A percentile compares a stretch with the other conserved stretches of the same genome.
Conservation (phyloP, 2,329 filamentous ascomycete genomes). For the Zymoseptoria pseudotritici region DNA sequence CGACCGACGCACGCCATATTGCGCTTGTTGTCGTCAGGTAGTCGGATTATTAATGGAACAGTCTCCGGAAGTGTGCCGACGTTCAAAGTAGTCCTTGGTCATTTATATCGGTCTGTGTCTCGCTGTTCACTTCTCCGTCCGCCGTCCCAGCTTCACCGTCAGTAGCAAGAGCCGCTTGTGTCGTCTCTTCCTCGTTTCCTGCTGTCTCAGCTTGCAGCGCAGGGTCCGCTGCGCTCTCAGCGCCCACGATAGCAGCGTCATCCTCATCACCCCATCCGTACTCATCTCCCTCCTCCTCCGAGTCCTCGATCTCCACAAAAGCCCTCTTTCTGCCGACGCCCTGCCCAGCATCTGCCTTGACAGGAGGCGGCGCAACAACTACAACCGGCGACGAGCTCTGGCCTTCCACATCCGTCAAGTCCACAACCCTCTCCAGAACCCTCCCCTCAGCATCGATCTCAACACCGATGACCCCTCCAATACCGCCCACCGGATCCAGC, state of each 20-base stretch:
- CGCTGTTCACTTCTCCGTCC: not conserved
- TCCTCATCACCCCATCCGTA: conserved; percentile 65
- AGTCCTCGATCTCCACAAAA: conserved; percentile 49
- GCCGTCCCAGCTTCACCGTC: not conserved
- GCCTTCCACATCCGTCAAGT: conserved; percentile 9
- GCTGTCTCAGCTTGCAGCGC: not conserved
- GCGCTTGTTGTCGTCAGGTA: no score
- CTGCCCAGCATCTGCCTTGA: not conserved
- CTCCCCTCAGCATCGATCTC: conserved; percentile 38
- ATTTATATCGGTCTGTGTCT: not conserved
- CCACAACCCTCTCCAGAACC: conserved; percentile 23
- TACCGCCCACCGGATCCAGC: conserved; percentile 31
- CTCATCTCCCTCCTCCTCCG: conserved; percentile 59
- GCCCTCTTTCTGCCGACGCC: conserved; percentile 47
- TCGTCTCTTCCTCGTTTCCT: not conserved
- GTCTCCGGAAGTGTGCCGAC: no score
- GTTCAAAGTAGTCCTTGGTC: not conserved
- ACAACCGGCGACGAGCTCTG: not conserved
- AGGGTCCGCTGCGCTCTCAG: not conserved
- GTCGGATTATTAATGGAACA: no score
- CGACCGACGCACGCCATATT: no score
- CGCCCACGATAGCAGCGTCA: conserved; percentile 27
- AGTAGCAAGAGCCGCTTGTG: not conserved
- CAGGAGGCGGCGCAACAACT: not conserved
- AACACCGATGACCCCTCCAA: conserved; percentile 46